These are phyloP conservation scores for Pilatotrama ljubarskyi DNA, from an alignment of 768 basidiomycete genomes.

Conservation along the genomic window DNA sequence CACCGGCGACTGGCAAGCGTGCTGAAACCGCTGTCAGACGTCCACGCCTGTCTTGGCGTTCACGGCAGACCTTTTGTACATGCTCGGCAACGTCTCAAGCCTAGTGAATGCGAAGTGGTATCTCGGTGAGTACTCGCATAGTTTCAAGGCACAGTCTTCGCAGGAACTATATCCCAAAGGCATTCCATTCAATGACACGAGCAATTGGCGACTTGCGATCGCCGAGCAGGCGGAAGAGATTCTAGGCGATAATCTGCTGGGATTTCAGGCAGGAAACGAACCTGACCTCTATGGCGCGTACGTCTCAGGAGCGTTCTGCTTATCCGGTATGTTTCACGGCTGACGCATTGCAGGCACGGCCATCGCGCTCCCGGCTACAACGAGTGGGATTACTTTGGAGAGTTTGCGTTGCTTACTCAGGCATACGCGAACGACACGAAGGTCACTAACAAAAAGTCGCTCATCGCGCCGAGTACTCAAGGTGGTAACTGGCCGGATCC, in stretches of 20 bases:
- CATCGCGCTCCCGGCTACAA: conserved; percentile 34
- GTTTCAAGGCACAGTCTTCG: background rate
- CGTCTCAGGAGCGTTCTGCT: background rate
- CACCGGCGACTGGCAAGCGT: too few species aligned
- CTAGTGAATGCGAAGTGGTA: conserved; percentile 49
- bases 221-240: conserved; percentile 42
- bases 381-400: conserved; percentile 35
- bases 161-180: conserved; percentile 31
- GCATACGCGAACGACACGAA: conserved; percentile 26
- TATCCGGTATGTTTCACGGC: background rate
- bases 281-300: conserved; percentile 49
- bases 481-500: conserved; percentile 47
- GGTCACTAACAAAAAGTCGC: conserved; percentile 41
- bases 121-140: conserved; percentile 30
- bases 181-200: conserved; percentile 29
- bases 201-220: conserved; percentile 33
- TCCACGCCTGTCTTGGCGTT: conserved; percentile 50
- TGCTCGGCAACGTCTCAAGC: conserved; percentile 45
- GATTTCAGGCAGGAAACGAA: conserved; percentile 59
- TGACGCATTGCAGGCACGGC: conserved; percentile 28
- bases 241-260: conserved; percentile 43
- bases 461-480: conserved; percentile 65
- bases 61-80: conserved; percentile 49
- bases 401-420: conserved; percentile 27
- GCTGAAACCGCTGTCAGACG: conserved; percentile 37